Conservation (phyloP, 257 asterid species). For the Rhazya stricta region DNA sequence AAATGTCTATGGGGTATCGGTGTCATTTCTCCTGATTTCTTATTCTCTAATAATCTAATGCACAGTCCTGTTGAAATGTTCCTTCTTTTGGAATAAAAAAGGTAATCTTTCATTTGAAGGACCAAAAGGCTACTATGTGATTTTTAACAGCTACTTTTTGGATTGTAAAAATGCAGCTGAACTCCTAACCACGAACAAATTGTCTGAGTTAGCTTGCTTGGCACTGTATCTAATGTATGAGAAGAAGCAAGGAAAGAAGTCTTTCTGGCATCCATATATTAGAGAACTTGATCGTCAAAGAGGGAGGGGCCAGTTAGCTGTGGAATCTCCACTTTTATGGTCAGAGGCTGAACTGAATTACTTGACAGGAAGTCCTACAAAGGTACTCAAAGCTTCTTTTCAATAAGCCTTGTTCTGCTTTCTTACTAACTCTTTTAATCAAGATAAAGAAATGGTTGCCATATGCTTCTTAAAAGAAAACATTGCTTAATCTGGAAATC, state of each 20-base stretch:
- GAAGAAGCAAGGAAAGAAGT: conserved; percentile 92
- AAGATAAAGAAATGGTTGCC: conserved; percentile 2
- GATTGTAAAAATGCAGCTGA: conserved; percentile 65
- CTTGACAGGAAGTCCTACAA: conserved; percentile 90
- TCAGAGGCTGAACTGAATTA: conserved; percentile 80
- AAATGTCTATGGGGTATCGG: background rate
- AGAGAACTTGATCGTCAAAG: conserved; percentile 95
- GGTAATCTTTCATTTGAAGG: background rate
- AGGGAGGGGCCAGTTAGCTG: conserved; percentile 98
- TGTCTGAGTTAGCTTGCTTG: conserved; percentile 94
- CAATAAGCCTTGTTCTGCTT: conserved; percentile 11
- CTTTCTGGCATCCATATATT: conserved; percentile 93
- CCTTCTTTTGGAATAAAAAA: background rate
- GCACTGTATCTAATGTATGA: conserved; percentile 97
- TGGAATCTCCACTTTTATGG: conserved; percentile 95
- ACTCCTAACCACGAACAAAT: conserved; percentile 87
- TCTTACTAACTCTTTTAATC: background rate
- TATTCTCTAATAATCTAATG: background rate
- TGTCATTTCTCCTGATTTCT: background rate
- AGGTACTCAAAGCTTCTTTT: conserved; percentile 43
- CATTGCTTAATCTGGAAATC: conserved; percentile 6
- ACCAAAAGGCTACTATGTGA: background rate
- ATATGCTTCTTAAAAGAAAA: background rate
- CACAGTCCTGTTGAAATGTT: background rate
- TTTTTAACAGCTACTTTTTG: conserved; percentile 1